Percentiles rank a stretch among this genome's conserved stretches.
These are phyloP conservation scores for Eimeria necatrix DNA, from an alignment of 169 alveolate species.

Conservation along the genomic window DNA sequence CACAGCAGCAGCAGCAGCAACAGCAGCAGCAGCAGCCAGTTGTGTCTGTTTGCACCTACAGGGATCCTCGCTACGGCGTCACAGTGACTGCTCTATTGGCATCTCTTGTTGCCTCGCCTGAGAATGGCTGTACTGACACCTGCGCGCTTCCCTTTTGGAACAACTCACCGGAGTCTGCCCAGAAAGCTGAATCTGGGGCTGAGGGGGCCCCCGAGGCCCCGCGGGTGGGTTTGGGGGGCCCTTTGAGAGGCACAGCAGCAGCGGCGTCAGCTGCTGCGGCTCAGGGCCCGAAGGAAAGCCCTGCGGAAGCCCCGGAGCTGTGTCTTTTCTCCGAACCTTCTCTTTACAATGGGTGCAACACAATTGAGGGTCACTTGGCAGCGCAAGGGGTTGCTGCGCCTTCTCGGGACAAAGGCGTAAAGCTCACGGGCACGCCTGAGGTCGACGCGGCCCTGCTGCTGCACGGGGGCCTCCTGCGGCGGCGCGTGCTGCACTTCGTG, in stretches of 20 bases:
- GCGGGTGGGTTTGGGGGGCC: background rate
- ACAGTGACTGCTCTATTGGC: conserved; percentile 9
- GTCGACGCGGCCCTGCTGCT: background rate
- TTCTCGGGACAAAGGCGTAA: background rate
- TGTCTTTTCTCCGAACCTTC: background rate
- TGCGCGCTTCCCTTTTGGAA: conserved; percentile 18
- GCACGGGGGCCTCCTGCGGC: background rate
- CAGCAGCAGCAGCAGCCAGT: background rate
- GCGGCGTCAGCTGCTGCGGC: background rate
- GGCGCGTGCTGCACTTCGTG: background rate
- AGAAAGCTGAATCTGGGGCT: background rate
- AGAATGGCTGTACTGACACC: background rate
- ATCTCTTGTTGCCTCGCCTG: background rate
- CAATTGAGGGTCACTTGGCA: background rate
- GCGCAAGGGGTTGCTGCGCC: background rate
- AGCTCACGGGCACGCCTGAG: background rate
- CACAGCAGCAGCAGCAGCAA: conserved; percentile 11
- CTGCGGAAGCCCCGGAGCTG: background rate
- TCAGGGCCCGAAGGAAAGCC: background rate
- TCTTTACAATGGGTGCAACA: conserved; percentile 39
- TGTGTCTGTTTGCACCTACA: conserved; percentile 36
- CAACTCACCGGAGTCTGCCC: background rate
- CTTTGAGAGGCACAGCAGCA: background rate
- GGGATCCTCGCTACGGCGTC: conserved; percentile 10
- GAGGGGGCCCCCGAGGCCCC: background rate